These are phyloP conservation scores for Debaryomyces tyrocola DNA, from an alignment of 805 yeast genomes.

Conservation along the genomic window DNA sequence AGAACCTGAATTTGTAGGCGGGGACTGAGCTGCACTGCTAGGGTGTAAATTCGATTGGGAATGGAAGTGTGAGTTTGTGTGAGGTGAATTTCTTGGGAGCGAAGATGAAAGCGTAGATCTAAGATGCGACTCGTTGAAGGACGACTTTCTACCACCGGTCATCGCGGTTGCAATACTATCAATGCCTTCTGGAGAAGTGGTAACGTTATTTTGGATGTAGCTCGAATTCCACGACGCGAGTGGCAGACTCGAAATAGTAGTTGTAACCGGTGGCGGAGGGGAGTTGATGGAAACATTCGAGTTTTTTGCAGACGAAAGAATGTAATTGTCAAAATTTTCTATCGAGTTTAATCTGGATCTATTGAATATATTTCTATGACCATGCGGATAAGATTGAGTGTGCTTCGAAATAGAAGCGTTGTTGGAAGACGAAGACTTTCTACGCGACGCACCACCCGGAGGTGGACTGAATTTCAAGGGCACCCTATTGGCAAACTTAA, in stretches of 20 bases:
- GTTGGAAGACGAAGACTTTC: constrained; percentile 30
- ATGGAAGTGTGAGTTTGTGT: not conserved
- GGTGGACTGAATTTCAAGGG: constrained; percentile 41
- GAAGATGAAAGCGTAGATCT: constrained; percentile 26
- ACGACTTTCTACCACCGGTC: constrained; percentile 34
- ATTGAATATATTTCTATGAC: constrained; percentile 30
- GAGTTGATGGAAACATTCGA: constrained; percentile 33
- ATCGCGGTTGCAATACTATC: constrained; percentile 21
- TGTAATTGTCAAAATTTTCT: constrained; percentile 43
- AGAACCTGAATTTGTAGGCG: not conserved
- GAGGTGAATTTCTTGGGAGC: constrained; percentile 10
- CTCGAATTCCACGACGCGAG: constrained; percentile 16
- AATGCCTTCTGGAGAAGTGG: constrained; percentile 17
- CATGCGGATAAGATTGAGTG: constrained; percentile 20
- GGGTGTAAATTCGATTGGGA: not conserved
- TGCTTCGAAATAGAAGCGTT: constrained; percentile 16
- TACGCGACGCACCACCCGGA: constrained; percentile 20
- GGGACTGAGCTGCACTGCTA: not conserved
- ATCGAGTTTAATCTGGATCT: constrained; percentile 42
- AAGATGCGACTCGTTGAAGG: constrained; percentile 41
- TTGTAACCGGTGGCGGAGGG: constrained; percentile 28
- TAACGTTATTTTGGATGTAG: constrained; percentile 8
- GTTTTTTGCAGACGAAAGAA: constrained; percentile 39
- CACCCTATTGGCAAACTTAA: constrained; percentile 43
- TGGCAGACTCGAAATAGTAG: constrained; percentile 22